Evolutionary conservation across 345 rosid genomes (phyloP).

Genomic region (Populus pruinosa): DNA sequence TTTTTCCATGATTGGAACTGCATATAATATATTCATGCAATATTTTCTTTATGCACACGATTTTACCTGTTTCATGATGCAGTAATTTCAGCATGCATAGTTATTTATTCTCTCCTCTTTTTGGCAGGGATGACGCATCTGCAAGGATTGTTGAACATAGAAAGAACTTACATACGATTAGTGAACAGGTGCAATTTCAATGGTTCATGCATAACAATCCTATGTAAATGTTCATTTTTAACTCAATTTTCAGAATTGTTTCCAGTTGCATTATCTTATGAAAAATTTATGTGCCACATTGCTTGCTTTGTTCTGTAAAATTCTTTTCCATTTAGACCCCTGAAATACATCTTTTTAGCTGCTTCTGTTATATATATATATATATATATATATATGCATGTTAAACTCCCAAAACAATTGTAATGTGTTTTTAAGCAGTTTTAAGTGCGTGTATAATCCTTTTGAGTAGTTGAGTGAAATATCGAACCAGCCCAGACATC

Average conservation of each 20-base stretch:
- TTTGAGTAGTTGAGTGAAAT: no score
- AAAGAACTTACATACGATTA: background rate
- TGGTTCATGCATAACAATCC: background rate
- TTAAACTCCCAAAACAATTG: no score
- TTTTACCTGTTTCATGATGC: background rate
- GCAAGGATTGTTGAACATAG: background rate
- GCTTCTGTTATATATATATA: no score
- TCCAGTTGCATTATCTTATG: background rate
- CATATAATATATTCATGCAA: no score
- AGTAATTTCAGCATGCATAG: background rate
- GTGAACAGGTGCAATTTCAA: background rate
- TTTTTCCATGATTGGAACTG: background rate
- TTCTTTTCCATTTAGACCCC: no score
- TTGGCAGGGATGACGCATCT: background rate
- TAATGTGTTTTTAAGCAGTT: no score
- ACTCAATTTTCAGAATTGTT: background rate
- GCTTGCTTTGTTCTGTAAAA: background rate
- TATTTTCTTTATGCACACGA: no score
- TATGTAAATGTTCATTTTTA: background rate
- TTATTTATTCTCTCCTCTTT: background rate
- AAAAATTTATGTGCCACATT: background rate
- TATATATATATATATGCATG: no score
- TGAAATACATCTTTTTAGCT: no score
- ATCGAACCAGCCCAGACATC: no score
- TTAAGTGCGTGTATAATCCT: no score